Evolutionary conservation across 345 rosid genomes (phyloP).

Genomic region (Microthlaspi erraticum): DNA sequence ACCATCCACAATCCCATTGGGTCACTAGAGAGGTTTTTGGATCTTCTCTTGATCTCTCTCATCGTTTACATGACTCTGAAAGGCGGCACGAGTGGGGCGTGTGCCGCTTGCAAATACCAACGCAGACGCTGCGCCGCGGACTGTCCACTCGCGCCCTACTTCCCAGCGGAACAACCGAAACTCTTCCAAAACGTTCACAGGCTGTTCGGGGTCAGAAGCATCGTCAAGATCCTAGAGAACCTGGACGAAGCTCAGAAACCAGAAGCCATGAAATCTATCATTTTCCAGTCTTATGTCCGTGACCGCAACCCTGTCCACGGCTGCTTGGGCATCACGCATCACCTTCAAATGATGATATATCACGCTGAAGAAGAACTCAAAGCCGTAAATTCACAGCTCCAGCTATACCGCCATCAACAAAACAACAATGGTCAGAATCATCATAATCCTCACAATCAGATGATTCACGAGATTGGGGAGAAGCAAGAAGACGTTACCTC

Average conservation of each 20-base stretch:
- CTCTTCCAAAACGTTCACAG: constrained; percentile 78
- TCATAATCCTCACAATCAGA: constrained; percentile 1
- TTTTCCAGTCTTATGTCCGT: constrained; percentile 68
- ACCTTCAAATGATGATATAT: constrained; percentile 57
- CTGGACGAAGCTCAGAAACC: constrained; percentile 56
- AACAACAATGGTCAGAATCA: constrained; percentile 25
- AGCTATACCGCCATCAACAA: constrained; percentile 59
- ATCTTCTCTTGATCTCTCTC: constrained; percentile 25
- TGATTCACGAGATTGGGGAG: constrained; percentile 38
- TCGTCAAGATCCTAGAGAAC: constrained; percentile 60
- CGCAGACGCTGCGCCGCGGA: constrained; percentile 70
- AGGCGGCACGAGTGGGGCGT: constrained; percentile 90
- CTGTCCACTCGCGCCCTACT: constrained; percentile 81
- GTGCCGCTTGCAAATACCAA: constrained; percentile 95
- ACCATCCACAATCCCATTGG: constrained; percentile 26
- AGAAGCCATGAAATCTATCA: constrained; percentile 85
- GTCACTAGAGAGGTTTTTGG: constrained; percentile 22
- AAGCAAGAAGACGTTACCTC: constrained; percentile 57
- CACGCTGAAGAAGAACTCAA: constrained; percentile 67
- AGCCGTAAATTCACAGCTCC: constrained; percentile 59
- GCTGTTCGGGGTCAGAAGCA: constrained; percentile 81
- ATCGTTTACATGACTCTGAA: constrained; percentile 69
- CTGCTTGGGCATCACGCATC: constrained; percentile 62
- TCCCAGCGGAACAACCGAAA: constrained; percentile 77
- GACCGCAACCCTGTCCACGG: constrained; percentile 83